Percentiles rank a stretch among this genome's conserved stretches.
These are phyloP conservation scores for Candolleomyces eurysporus DNA, from an alignment of 768 basidiomycete species.

Conservation along the genomic window DNA sequence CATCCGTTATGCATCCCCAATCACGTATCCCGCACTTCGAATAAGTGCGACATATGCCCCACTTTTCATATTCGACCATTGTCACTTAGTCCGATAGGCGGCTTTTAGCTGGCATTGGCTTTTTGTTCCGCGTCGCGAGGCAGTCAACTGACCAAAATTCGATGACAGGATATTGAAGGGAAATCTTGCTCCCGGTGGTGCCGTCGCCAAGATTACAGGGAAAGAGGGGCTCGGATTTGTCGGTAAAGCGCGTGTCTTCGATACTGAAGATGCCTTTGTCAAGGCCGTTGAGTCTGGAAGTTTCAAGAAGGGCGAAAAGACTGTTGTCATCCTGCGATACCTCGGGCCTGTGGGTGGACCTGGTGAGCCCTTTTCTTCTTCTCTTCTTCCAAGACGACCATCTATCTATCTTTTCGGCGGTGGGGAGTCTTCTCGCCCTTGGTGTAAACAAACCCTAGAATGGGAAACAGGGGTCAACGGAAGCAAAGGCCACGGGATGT, in stretches of 20 bases:
- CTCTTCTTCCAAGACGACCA: background rate
- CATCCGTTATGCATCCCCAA: constrained; percentile 3
- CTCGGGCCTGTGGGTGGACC: constrained; percentile 97
- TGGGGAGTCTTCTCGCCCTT: background rate
- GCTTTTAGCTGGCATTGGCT: constrained; percentile 4
- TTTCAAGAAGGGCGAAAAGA: constrained; percentile 95
- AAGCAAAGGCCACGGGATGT: background rate
- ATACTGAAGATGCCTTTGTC: constrained; percentile 85
- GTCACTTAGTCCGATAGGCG: constrained; percentile 9
- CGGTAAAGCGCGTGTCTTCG: constrained; percentile 91
- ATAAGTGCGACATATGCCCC: background rate
- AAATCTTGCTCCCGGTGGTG: constrained; percentile 91
- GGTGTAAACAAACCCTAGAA: background rate
- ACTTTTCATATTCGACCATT: constrained; percentile 1
- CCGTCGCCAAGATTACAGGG: constrained; percentile 96
- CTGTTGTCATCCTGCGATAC: constrained; percentile 91
- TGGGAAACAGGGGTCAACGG: constrained; percentile 2
- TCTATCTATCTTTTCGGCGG: background rate
- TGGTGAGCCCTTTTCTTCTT: constrained; percentile 46
- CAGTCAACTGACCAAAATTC: constrained; percentile 11
- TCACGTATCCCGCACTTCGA: background rate
- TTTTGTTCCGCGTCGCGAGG: constrained; percentile 12
- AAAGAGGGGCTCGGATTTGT: constrained; percentile 90
- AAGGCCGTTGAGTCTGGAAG: constrained; percentile 84
- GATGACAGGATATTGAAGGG: constrained; percentile 77